Conservation (phyloP, 768 basidiomycete species). For the Podaxis sp. region DNA sequence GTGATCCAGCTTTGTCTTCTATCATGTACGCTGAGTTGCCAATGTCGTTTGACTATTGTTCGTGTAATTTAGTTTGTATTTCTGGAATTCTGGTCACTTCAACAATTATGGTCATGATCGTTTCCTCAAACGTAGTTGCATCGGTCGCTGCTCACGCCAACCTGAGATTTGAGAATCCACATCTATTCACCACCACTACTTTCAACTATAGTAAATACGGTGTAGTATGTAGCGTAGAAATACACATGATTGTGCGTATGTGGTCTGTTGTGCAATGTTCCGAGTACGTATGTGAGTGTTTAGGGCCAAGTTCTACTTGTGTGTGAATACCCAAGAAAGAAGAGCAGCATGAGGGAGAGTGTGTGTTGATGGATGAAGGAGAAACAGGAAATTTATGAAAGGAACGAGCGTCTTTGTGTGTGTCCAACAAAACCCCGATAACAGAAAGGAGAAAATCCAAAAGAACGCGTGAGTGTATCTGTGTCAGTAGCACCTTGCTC, state of each 20-base stretch:
- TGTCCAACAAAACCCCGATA: neutral
- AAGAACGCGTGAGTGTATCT: neutral
- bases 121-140: neutral
- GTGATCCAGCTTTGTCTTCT: neutral
- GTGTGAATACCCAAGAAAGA: neutral
- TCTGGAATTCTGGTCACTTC: neutral
- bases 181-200: constrained; percentile 9
- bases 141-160: neutral
- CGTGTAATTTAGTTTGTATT: constrained; percentile 4
- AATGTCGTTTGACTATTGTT: neutral
- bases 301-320: neutral
- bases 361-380: neutral
- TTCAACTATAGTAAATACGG: neutral
- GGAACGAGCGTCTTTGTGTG: neutral
- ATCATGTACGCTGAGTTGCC: neutral
- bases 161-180: neutral
- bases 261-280: no score
- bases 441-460: neutral
- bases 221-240: constrained; percentile 9
- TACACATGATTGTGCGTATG: constrained; percentile 1
- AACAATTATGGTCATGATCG: neutral
- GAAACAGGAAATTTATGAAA: neutral
- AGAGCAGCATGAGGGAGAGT: neutral
- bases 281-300: neutral
- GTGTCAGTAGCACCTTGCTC: neutral